phyloP scores from a whole-genome alignment of 331 rosid genomes.

The Spiraea crenata region DNA sequence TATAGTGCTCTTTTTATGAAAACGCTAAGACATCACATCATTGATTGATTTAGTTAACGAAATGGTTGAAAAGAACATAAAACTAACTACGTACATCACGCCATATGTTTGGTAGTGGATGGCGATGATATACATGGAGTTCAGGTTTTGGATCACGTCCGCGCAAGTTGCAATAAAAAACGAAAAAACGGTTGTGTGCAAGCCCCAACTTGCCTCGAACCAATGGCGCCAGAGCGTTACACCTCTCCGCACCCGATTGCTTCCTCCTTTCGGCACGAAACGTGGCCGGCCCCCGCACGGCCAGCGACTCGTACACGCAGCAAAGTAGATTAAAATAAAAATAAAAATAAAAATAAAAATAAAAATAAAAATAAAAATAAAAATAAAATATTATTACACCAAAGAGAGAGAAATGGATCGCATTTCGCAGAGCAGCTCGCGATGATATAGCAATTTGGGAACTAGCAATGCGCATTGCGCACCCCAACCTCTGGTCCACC shows the following conservation, averaged over 20 bases:
- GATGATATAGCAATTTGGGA: not conserved
- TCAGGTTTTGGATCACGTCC: too few species aligned
- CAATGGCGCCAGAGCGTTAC: not conserved
- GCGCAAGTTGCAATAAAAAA: too few species aligned
- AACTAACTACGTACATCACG: too few species aligned
- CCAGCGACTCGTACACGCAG: not conserved
- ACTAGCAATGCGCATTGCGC: slow-evolving; percentile 38
- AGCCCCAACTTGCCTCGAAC: not conserved
- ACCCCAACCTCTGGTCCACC: slow-evolving; percentile 14
- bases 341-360: not conserved
- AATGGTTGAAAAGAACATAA: too few species aligned
- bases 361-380: not conserved
- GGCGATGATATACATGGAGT: too few species aligned
- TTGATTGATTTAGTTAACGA: too few species aligned
- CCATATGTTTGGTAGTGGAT: too few species aligned
- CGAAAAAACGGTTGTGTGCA: too few species aligned
- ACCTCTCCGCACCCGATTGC: slow-evolving; percentile 22
- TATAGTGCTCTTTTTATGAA: too few species aligned
- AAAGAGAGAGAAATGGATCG: not conserved
- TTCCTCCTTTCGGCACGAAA: slow-evolving; percentile 11
- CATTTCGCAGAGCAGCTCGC: not conserved
- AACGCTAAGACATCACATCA: too few species aligned
- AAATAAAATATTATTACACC: not conserved
- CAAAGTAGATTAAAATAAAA: not conserved
- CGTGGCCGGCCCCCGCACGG: slow-evolving; percentile 28